Evolutionary conservation across 2,329 filamentous ascomycete genomes (phyloP), one percentile per base, ranked within the genome.

Genomic region (Ascochyta pisi): DNA sequence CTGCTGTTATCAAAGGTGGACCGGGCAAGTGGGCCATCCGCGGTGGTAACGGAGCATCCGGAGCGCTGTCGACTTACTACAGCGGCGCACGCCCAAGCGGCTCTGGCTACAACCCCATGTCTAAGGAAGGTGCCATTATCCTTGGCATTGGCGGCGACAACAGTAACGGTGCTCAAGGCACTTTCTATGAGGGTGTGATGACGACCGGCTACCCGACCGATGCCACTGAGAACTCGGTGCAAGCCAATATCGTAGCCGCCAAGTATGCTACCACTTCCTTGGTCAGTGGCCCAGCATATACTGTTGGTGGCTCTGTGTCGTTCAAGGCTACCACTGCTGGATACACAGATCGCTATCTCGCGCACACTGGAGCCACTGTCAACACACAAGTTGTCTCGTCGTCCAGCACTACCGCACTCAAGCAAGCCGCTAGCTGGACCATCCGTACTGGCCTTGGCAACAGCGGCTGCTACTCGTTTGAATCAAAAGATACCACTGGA

Each of bases 61-160:
- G 83, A 15, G 68, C 75, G 3, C 67, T 89, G 15, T 81, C 82
- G 3, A 88, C 86, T 0, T 88, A 81, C 73, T 89, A 84, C 66
- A 82, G 73, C 56, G 86, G 86, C 5, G 75, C 64, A 1, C 83
- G 86, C 3, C 86, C 86, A 4, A 77, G 52, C 6, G 75, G 54
- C 2, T 59, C 67, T 13, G 85, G 84, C 9, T 88, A 88, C 73
- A 83, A 86, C 67, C 74, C 77, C 0, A 89, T 89, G 86, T 77
- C 65, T 60, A 87, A 88, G 61, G 86, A 89, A 66, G 86, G 86
- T 12, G 82, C 86, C 52, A 86, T 89, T 40, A 81, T 89, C 54
- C 83, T 89, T n/a, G 86, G 86, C n/a, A 87, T 88, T 50, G 86
- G 86, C n/a, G 86, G 86, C 7, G 86, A 89, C 63, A 89, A 86